A percentile compares a stretch with the other conserved stretches of the same genome.
phyloP scores from a whole-genome alignment of 2,329 filamentous ascomycete genomes.

The Emergomyces orientalis region DNA sequence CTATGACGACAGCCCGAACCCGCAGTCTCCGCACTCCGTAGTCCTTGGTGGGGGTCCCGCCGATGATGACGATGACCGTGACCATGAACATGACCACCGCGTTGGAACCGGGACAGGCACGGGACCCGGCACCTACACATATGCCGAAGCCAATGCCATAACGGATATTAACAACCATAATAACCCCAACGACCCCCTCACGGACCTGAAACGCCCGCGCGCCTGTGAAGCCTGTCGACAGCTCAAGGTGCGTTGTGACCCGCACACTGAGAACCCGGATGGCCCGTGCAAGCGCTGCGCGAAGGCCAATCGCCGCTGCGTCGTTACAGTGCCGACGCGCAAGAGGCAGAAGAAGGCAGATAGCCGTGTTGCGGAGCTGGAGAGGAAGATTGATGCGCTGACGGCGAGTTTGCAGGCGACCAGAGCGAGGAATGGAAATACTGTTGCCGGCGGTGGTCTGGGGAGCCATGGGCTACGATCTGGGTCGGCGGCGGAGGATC shows the following conservation, averaged over 20 bases:
- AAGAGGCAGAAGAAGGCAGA: constrained; percentile 91
- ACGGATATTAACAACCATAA: neutral
- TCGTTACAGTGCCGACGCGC: constrained; percentile 63
- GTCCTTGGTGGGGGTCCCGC: neutral
- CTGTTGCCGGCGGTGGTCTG: constrained; percentile 11
- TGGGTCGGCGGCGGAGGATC: constrained; percentile 32
- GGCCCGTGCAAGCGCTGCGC: constrained; percentile 65
- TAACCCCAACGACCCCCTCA: constrained; percentile 17
- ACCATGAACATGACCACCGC: neutral
- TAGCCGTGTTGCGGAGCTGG: constrained; percentile 76
- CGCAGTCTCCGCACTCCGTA: constrained; percentile 1
- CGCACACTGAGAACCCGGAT: constrained; percentile 53
- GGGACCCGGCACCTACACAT: neutral
- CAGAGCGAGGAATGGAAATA: constrained; percentile 20
- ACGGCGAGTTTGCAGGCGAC: constrained; percentile 66
- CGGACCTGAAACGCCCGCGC: constrained; percentile 56
- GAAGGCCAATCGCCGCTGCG: constrained; percentile 68
- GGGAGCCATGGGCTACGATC: constrained; percentile 13
- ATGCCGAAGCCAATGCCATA: neutral
- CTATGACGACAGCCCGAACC: neutral
- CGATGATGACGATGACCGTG: neutral
- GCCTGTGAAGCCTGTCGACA: constrained; percentile 68
- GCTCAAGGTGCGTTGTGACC: constrained; percentile 77
- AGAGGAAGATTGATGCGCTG: constrained; percentile 84
- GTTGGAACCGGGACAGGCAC: neutral